Evolutionary conservation across 2,329 filamentous ascomycete genomes (phyloP), one percentile per base, ranked within the genome.

Genomic region (Pseudogymnoascus sp.): DNA sequence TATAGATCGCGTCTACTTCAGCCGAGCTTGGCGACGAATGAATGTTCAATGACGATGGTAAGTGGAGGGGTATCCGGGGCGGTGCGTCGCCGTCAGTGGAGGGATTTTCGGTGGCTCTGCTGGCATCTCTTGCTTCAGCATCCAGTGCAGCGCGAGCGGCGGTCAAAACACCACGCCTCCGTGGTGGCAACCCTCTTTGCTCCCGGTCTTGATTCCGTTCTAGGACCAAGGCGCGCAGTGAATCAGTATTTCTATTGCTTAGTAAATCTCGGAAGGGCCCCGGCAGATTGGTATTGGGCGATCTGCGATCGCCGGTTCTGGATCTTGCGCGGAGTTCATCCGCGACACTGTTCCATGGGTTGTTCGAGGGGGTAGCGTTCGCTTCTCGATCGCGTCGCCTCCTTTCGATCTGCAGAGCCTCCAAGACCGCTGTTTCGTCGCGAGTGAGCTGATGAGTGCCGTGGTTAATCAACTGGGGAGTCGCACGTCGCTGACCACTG

Each of bases 351-450:
- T 33, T 56, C 50, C 50, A 56, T 33, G 50, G 29, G 50, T 33
- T 56, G 35, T 56, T 33, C 9, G 46, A 53, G 10, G 46, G 64
- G 38, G 69, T 64, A 15, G 62, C 62, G 37, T 65, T 67, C 9
- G 64, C 65, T 53, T 71, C 67, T 70, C 74, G 68, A 50, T 68
- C 65, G 70, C 80, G 66, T 70, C 76, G 73, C 33, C 81, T 78
- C 35, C 83, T 80, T 61, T 82, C 79, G 31, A 77, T 77, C 65
- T 83, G 80, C 29, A 85, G 77, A 2, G 83, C 82, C 64, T 86
- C 82, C 2, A 86, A 73, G 1, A 86, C 81, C 50, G 80, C 72
- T 2, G 80, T 81, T 67, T 87, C 84, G 60, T 83, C 82, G 1
- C 79, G 65, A 1, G 79, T 82, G 31, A 84, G 75, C 0, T 56